Evolutionary conservation across 1,139 yeast species (phyloP), one percentile per base, ranked within the genome.

Genomic region (Geotrichum fermentans): DNA sequence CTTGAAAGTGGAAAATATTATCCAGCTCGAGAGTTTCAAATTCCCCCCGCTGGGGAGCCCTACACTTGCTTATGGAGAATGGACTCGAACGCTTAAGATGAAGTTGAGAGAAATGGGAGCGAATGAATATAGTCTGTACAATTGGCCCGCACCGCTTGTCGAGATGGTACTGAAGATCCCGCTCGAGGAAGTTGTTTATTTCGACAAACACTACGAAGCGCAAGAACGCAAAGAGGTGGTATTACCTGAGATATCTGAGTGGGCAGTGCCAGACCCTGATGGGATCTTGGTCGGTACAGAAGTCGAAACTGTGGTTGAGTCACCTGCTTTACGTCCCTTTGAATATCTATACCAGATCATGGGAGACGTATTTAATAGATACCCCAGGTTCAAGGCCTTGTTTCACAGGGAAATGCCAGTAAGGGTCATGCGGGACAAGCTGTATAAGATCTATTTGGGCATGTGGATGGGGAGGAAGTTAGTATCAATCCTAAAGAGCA

Each of bases 101-200:
- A 39, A 26, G 22, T 29, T 39, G 10, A 24, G 30, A 18, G 33
- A 39, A 17, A 14, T 39, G 29, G 42, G 42, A 13, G 42, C 42
- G 5, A 39, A 39, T n/a, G 33, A 21, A 4, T 39, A 39, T n/a
- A 24, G 42, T 14, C 14, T 39, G 14, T 39, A 39, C 24, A 16
- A 26, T 2, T 39, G 42, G 42, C 42, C 42, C 5, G 33, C 10
- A 24, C 16, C 6, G 20, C 32, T 39, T n/a, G 20, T 39, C 13
- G 18, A 39, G 6, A 7, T 16, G 11, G 3, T 39, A 8, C 16
- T 39, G 33, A 24, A 7, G 21, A 11, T 26, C 16, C 42, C 42
- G 6, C 34, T 39, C 4, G 17, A 24, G 22, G 30, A 16, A 4
- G 22, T 39, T 14, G 17, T 29, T 13, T 21, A 24, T 21, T 39